phyloP scores from a whole-genome alignment of 306 rosid species.

The Canavalia gladiata region DNA sequence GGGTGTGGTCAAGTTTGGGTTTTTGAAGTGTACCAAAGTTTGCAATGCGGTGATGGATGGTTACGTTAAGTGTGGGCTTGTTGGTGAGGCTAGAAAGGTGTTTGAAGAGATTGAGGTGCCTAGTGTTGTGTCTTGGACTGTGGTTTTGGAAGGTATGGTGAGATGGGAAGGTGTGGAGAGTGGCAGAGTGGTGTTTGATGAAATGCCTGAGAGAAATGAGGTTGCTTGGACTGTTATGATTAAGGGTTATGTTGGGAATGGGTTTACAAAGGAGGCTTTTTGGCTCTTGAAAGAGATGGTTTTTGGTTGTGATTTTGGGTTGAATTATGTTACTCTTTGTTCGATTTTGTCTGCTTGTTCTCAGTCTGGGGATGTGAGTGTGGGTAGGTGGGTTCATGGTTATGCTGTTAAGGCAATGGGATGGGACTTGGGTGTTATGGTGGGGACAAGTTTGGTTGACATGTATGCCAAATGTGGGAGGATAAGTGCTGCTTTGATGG shows the following conservation, averaged over 20 bases:
- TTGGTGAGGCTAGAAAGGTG: constrained; percentile 62
- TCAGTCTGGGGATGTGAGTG: constrained; percentile 62
- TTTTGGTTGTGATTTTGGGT: constrained; percentile 54
- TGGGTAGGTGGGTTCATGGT: constrained; percentile 76
- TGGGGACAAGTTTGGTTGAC: constrained; percentile 73
- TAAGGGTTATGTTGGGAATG: constrained; percentile 65
- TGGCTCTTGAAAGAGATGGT: constrained; percentile 64
- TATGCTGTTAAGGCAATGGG: constrained; percentile 68
- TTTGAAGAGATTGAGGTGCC: constrained; percentile 62
- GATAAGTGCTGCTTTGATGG: constrained; percentile 55
- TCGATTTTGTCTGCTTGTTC: constrained; percentile 71
- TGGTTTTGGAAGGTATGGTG: constrained; percentile 70
- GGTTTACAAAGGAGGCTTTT: constrained; percentile 59
- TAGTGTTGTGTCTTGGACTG: constrained; percentile 84
- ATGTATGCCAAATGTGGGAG: constrained; percentile 85
- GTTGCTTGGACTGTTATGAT: constrained; percentile 85
- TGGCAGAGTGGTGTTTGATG: constrained; percentile 71
- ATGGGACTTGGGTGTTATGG: constrained; percentile 60
- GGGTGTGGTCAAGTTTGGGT: constrained; percentile 58
- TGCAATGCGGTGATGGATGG: constrained; percentile 76
- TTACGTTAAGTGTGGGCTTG: constrained; percentile 70
- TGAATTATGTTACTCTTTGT: constrained; percentile 69
- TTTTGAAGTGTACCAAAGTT: constrained; percentile 49
- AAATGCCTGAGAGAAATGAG: constrained; percentile 79
- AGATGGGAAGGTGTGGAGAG: constrained; percentile 67